phyloP scores from a whole-genome alignment of 2,329 filamentous ascomycete species.

The Pestalotiopsis sp. region DNA sequence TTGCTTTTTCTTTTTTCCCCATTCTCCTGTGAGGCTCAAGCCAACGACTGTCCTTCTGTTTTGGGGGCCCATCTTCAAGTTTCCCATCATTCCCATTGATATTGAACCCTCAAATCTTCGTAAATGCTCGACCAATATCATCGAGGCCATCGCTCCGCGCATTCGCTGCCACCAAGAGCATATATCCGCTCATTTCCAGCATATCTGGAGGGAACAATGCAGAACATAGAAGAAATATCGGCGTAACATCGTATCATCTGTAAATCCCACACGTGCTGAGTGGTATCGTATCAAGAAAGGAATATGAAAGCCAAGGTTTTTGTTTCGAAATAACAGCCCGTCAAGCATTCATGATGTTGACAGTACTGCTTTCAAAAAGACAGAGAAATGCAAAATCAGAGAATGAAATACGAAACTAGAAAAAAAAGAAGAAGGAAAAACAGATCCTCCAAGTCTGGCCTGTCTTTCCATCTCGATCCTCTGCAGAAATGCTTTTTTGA shows the following conservation, averaged over 20 bases:
- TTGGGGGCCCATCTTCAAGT: background rate
- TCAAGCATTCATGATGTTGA: background rate
- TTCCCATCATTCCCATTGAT: background rate
- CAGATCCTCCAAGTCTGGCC: slow-evolving; percentile 7
- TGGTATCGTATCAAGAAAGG: slow-evolving; percentile 37
- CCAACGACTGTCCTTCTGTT: background rate
- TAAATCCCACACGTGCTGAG: slow-evolving; percentile 31
- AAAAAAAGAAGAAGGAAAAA: slow-evolving; percentile 21
- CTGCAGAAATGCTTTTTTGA: slow-evolving; percentile 5
- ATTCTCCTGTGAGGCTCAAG: background rate
- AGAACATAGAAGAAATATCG: slow-evolving; percentile 15
- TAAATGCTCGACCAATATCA: background rate
- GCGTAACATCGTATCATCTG: slow-evolving; percentile 28
- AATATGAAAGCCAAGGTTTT: slow-evolving; percentile 19
- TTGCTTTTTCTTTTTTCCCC: background rate
- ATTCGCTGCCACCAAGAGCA: background rate
- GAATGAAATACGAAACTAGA: slow-evolving; percentile 30
- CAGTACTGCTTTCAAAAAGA: slow-evolving; percentile 28
- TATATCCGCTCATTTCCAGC: background rate
- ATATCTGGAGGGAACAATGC: background rate
- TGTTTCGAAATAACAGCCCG: background rate
- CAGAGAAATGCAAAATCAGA: slow-evolving; percentile 25
- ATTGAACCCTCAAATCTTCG: background rate
- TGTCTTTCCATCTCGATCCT: background rate
- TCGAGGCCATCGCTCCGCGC: background rate